Evolutionary conservation across 352 stramenopile genomes (phyloP).

Genomic region (Phytopythium aichiense): DNA sequence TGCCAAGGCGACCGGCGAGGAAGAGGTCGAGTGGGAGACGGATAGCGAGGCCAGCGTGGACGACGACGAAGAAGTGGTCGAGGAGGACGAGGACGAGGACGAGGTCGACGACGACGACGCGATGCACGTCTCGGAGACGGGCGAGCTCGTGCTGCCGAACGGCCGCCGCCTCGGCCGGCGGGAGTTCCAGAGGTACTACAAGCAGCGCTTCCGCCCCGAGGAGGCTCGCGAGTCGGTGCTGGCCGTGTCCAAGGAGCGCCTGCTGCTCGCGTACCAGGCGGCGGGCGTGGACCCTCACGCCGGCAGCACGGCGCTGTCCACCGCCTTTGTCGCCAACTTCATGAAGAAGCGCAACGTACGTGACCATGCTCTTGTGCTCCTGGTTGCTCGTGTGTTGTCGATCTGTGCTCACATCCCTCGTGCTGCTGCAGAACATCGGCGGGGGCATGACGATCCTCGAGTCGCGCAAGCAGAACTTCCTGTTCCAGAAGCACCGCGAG

Average conservation of each 20-base stretch:
- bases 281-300: constrained; percentile 56
- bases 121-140: constrained; percentile 83
- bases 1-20: constrained; percentile 31
- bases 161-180: constrained; percentile 85
- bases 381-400: not conserved
- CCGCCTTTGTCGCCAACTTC: constrained; percentile 78
- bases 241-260: constrained; percentile 70
- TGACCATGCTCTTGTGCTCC: constrained; percentile 1
- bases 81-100: constrained; percentile 47
- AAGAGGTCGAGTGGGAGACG: constrained; percentile 71
- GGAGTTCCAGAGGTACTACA: constrained; percentile 89
- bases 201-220: constrained; percentile 81
- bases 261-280: constrained; percentile 71
- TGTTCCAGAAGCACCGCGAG: constrained; percentile 77
- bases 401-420: not conserved
- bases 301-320: constrained; percentile 65
- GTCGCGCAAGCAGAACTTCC: constrained; percentile 59
- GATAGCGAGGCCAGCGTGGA: constrained; percentile 76
- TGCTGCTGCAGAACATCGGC: constrained; percentile 54
- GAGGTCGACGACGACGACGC: constrained; percentile 42
- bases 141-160: constrained; percentile 84
- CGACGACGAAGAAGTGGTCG: constrained; percentile 70
- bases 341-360: constrained; percentile 70
- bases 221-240: constrained; percentile 72
- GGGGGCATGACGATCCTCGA: constrained; percentile 72